Evolutionary conservation across 2,329 filamentous ascomycete species (phyloP), one percentile per base, ranked within the genome.

Genomic region (Penicillium sp.): DNA sequence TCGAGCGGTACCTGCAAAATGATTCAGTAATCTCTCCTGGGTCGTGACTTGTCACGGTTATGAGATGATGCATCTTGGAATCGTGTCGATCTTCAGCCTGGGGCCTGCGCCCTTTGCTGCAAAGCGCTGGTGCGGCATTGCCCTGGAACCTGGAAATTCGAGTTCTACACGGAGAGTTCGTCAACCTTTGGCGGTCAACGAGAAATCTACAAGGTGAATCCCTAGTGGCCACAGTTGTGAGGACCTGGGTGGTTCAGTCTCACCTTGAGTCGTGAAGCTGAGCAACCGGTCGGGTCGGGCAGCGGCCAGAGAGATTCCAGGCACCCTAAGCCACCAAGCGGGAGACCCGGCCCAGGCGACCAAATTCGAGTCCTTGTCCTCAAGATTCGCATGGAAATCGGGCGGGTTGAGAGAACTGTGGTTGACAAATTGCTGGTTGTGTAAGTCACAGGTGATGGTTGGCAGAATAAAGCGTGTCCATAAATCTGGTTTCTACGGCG

Each of bases 401-500:
- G 18, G 10, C 14, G 1, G 4, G 9, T 18, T 11, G 9, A 31
- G 24, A 4, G 3, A 11, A 31, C 6, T 19, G 18, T 49, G 6
- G 11, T 35, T 33, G 6, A 27, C 33, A 35, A 18, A 35, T 22
- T 10, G 16, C 18, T 16, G 46, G 27, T 49, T 31, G 46, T n/a
- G 13, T 16, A 31, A 10, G 46, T 35, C 31, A 19, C 46, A 35
- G 19, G n/a, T 49, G 27, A 46, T 31, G 24, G 19, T 31, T 27
- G 43, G 24, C n/a, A n/a, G 1, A 27, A n/a, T 24, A 11, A 13
- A 11, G 18, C 31, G 13, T 11, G 27, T 33, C 31, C 31, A 9
- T 31, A 13, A 22, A 13, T 10, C n/a, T 11, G 35, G 13, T 3
- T 37, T 68, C 62, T 64, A 67, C 65, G 61, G 57, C 52, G 61